Evolutionary conservation across 1,284 basidiomycete species (phyloP).

Genomic region (Puccinia horiana): DNA sequence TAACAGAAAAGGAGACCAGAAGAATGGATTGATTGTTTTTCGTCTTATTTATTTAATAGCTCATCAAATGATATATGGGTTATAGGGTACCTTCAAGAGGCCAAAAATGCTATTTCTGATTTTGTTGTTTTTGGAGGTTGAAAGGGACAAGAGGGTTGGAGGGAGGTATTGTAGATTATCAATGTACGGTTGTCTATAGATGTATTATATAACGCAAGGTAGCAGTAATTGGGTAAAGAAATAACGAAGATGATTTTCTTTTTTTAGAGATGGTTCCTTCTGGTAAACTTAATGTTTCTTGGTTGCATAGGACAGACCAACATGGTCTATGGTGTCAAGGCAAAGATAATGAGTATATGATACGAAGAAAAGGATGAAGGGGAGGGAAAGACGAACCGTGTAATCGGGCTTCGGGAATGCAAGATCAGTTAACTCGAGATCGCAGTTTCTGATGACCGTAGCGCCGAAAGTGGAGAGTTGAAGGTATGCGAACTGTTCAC

Average conservation of each 20-base stretch:
- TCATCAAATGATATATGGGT: too few relatives aligned
- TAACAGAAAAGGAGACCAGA: background rate
- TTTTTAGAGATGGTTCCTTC: background rate
- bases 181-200: too few relatives aligned
- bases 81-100: too few relatives aligned
- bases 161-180: too few relatives aligned
- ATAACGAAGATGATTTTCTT: background rate
- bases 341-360: conserved; percentile 14
- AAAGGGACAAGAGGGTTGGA: too few relatives aligned
- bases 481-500: conserved; percentile 94
- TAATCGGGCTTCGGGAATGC: conserved; percentile 82
- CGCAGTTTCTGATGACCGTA: conserved; percentile 75
- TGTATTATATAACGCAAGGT: too few relatives aligned
- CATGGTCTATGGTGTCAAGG: conserved; percentile 65
- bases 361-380: background rate
- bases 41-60: too few relatives aligned
- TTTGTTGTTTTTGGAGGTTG: too few relatives aligned
- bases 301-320: conserved; percentile 69
- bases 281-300: conserved; percentile 60
- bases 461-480: conserved; percentile 84
- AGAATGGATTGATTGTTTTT: too few relatives aligned
- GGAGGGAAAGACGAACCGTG: conserved; percentile 66
- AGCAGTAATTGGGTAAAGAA: background rate
- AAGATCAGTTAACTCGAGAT: conserved; percentile 68
- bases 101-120: too few relatives aligned